Evolutionary conservation across 106 monocot species (phyloP).

Genomic region (Apostasia ramifera): DNA sequence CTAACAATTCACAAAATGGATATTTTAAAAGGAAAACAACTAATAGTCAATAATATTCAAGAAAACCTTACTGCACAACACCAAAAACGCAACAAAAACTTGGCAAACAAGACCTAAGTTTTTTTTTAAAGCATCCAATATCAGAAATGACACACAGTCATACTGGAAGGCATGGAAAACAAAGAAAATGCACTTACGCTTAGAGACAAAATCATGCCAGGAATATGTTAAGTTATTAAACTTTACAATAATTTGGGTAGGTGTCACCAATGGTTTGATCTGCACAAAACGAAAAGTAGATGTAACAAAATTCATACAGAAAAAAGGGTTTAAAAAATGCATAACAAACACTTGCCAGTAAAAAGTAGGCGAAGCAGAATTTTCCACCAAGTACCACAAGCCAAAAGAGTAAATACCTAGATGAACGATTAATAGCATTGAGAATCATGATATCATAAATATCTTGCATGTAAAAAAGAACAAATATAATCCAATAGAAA

Average conservation of each 20-base stretch:
- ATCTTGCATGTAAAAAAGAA: not conserved
- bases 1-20: too few species aligned
- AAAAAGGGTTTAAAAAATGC: not conserved
- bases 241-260: slow-evolving; percentile 54
- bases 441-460: not conserved
- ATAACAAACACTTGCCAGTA: slow-evolving; percentile 49
- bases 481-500: not conserved
- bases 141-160: too few species aligned
- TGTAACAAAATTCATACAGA: not conserved
- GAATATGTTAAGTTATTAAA: slow-evolving; percentile 48
- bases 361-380: slow-evolving; percentile 88
- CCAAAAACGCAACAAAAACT: too few species aligned
- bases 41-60: too few species aligned
- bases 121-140: too few species aligned
- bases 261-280: slow-evolving; percentile 83
- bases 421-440: slow-evolving; percentile 4
- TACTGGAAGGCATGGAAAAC: too few species aligned
- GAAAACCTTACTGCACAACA: too few species aligned
- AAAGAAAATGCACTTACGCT: slow-evolving; percentile 28
- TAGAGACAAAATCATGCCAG: slow-evolving; percentile 86
- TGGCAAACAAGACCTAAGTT: too few species aligned
- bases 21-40: too few species aligned
- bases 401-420: slow-evolving; percentile 82
- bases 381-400: slow-evolving; percentile 71
- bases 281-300: slow-evolving; percentile 25